Percentiles rank a stretch among this genome's conserved stretches.
phyloP scores from a whole-genome alignment of 2,329 filamentous ascomycete species.

The Endothia cerciana region DNA sequence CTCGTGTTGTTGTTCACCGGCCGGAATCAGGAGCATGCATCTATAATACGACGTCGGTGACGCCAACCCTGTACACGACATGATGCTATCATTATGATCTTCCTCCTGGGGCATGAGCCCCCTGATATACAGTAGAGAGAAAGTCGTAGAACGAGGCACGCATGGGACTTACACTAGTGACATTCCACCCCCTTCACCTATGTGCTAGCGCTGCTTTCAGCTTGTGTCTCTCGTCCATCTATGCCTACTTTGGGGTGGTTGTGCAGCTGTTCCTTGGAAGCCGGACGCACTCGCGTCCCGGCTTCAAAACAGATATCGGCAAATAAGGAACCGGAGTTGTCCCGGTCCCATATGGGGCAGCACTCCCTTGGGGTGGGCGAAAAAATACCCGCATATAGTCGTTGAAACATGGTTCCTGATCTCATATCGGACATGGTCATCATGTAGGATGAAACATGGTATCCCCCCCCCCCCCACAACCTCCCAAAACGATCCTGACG shows the following conservation, averaged over 20 bases:
- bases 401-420: neutral
- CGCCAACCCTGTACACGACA: neutral
- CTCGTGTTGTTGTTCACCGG: no score
- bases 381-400: neutral
- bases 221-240: constrained; percentile 1
- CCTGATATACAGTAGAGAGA: no score
- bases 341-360: neutral
- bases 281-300: no score
- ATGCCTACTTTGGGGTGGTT: neutral
- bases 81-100: neutral
- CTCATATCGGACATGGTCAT: no score
- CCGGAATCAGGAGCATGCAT: no score
- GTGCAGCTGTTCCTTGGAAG: neutral
- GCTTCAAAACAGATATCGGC: no score
- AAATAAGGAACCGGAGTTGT: no score
- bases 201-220: constrained; percentile 1
- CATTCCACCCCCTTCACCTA: neutral
- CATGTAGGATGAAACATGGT: neutral
- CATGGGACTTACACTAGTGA: neutral
- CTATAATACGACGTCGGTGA: constrained; percentile 3
- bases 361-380: neutral
- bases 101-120: no score
- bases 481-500: no score
- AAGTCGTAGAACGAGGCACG: no score
- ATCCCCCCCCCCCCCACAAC: no score